These are phyloP conservation scores for Ascomycota sp. DNA, from an alignment of 2,329 filamentous ascomycete species.

Conservation along the genomic window DNA sequence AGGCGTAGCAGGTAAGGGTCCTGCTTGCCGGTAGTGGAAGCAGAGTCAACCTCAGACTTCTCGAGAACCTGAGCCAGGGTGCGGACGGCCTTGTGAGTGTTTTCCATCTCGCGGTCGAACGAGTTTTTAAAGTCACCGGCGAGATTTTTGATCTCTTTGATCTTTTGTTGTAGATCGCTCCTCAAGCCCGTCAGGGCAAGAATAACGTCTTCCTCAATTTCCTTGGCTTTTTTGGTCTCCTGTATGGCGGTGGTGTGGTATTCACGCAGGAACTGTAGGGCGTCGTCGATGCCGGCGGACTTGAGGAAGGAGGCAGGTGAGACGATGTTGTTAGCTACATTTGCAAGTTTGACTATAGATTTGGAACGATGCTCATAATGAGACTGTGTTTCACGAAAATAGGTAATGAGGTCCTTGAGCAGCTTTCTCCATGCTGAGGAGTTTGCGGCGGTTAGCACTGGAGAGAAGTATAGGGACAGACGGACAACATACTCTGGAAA, in stretches of 20 bases:
- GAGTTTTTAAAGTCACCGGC: constrained; percentile 93
- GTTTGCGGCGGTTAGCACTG: not conserved
- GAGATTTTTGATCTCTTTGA: constrained; percentile 91
- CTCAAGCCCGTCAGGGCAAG: constrained; percentile 67
- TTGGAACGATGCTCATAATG: constrained; percentile 79
- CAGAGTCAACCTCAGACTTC: constrained; percentile 58
- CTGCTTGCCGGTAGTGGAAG: constrained; percentile 57
- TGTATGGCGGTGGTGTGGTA: constrained; percentile 65
- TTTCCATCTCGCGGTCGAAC: constrained; percentile 86
- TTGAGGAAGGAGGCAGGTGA: constrained; percentile 57
- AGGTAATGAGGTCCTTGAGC: constrained; percentile 81
- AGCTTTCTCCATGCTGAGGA: constrained; percentile 74
- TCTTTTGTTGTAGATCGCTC: constrained; percentile 82
- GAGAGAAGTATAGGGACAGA: not conserved
- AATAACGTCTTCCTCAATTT: constrained; percentile 84
- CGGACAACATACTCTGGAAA: constrained; percentile 60
- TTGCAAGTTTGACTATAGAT: constrained; percentile 60
- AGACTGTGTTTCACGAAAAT: constrained; percentile 78
- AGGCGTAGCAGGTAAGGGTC: constrained; percentile 81
- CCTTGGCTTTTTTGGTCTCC: constrained; percentile 73
- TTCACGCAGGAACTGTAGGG: constrained; percentile 55
- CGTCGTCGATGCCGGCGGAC: constrained; percentile 73
- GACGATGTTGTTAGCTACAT: constrained; percentile 61
- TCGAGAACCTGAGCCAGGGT: constrained; percentile 66
- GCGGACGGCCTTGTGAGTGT: constrained; percentile 58